Base-by-base conservation (phyloP, 2,329 filamentous ascomycete species). In the Mariannaea sp. region DNA sequence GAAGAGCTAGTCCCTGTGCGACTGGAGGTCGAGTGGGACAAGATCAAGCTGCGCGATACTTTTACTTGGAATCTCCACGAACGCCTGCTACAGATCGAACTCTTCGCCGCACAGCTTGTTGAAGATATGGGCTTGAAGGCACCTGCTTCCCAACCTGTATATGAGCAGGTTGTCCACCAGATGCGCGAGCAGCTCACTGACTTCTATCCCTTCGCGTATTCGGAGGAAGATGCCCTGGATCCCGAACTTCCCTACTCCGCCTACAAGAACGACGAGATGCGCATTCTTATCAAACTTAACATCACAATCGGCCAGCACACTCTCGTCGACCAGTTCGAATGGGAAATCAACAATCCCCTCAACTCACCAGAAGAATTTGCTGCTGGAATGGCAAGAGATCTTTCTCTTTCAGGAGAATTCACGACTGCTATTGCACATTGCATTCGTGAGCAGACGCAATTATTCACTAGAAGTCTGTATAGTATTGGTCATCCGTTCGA, bases 261-360 rank as follows among this genome's bases (percentile, higher is more conserved):
- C 6, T 96, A 97, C 77, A 97, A 97, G 74, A 96, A 99, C 69
- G 94, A 99, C 70, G 94, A 99, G 76, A 97, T 99, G 93, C 88
- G 94, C 44, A 89, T 99, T 62, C 77, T 96, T 36, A 85, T 99
- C 73, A 97, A 97, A 73, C 80, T 99, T 44, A 97, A 97, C 73
- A 96, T 99, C 67, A 97, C 94, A 6, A 97, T 99, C 68, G 94
- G 93, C 33, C 88, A 90, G 59, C 90, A 96, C 68, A 97, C 92
- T 0, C 79, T 99, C 20, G 88, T 97, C 29, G 94, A 99, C 67
- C 94, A 97, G 70, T 97, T 99, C 57, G 94, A 99, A 73, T 99
- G 94, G 94, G 94, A 99, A 65, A 92, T 97, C 70, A 97, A 97
- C 73, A 95, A 96, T 70, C 89, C 92, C 0, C 77, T 88, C 49